Conservation (phyloP, 1,284 basidiomycete genomes). For the Clitocybe nebularis region DNA sequence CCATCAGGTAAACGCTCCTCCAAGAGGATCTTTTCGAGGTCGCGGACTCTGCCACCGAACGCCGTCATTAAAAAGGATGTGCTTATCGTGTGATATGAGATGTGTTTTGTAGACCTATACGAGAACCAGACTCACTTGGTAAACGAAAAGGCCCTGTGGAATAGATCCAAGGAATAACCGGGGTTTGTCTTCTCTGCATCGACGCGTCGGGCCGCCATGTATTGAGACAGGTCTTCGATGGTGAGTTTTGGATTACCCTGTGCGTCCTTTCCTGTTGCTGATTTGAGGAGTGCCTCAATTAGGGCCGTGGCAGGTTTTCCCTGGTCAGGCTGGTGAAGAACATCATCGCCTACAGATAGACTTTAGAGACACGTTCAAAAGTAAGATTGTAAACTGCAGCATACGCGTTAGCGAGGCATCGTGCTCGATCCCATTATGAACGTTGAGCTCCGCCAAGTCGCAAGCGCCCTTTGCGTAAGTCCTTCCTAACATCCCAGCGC, state of each 20-base stretch:
- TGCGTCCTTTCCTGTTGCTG: slow-evolving; percentile 3
- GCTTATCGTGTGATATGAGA: too few relatives aligned
- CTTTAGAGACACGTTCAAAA: neutral
- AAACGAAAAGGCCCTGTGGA: slow-evolving; percentile 2
- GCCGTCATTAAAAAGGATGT: slow-evolving; percentile 6
- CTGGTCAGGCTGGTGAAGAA: slow-evolving; percentile 1
- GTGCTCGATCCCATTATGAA: slow-evolving; percentile 76
- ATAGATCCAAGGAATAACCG: neutral
- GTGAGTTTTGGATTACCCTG: slow-evolving; percentile 62
- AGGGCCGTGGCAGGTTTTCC: neutral
- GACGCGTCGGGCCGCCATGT: slow-evolving; percentile 4
- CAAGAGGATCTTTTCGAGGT: slow-evolving; percentile 3
- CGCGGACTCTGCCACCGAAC: slow-evolving; percentile 3
- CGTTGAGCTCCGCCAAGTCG: slow-evolving; percentile 56
- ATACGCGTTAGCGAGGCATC: slow-evolving; percentile 66
- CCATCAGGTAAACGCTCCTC: slow-evolving; percentile 6
- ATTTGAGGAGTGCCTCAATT: slow-evolving; percentile 1
- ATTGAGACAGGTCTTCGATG: neutral
- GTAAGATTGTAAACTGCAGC: slow-evolving; percentile 20
- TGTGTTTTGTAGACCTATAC: neutral
- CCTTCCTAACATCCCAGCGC: slow-evolving; percentile 52
- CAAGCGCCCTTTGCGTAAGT: slow-evolving; percentile 52
- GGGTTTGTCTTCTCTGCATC: slow-evolving; percentile 3
- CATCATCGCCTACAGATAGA: neutral
- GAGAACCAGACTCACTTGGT: slow-evolving; percentile 4